Conservation (phyloP, 1,284 basidiomycete genomes). For the Puccinia triticina region DNA sequence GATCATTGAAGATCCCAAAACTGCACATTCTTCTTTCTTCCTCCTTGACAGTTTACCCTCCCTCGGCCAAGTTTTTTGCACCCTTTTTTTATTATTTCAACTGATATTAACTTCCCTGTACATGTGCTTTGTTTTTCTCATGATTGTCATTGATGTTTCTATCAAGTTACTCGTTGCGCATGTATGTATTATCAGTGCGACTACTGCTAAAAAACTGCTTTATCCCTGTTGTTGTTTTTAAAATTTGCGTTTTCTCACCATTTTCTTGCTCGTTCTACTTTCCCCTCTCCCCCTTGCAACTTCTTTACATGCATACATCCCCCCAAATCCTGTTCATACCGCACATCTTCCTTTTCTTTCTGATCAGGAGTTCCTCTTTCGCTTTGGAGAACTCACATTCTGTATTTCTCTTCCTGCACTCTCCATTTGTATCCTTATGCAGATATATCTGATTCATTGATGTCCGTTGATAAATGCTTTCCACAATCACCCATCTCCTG, state of each 20-base stretch:
- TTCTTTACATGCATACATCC: not conserved
- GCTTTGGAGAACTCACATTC: not conserved
- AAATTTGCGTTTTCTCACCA: not conserved
- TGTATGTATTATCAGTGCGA: not conserved
- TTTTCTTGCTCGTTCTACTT: not conserved
- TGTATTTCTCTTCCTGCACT: not conserved
- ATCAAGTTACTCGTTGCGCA: not conserved
- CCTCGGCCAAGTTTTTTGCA: not conserved
- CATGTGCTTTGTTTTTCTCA: not conserved
- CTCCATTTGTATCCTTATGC: not conserved
- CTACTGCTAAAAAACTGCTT: not conserved
- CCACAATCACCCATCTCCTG: not conserved
- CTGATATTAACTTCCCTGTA: not conserved
- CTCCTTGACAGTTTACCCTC: not conserved
- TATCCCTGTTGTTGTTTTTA: constrained; percentile 20
- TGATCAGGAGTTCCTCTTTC: constrained; percentile 4
- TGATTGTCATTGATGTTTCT: constrained; percentile 15
- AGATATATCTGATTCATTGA: not conserved
- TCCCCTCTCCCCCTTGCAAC: not conserved
- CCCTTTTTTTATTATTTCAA: not conserved
- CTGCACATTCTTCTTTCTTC: not conserved
- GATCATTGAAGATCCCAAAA: not conserved
- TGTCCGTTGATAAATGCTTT: not conserved
- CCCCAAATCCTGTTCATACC: no score
- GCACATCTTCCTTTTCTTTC: not conserved